A percentile compares a stretch with the other conserved stretches of the same genome.
Evolutionary conservation across 257 asterid genomes (phyloP).

Genomic region (Penstemon barbatus): DNA sequence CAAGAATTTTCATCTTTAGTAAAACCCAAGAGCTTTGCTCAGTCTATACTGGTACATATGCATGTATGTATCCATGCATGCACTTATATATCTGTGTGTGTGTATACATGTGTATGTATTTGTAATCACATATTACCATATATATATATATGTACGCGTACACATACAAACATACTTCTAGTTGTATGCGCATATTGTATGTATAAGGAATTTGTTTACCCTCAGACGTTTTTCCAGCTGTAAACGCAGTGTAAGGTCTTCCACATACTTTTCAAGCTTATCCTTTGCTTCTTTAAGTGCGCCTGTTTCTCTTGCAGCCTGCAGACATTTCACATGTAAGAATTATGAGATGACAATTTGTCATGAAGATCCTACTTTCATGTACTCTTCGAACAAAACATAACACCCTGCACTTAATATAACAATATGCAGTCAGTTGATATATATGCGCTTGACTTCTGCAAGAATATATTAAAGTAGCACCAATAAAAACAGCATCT

Average conservation of each 20-base stretch:
- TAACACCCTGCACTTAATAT: constrained; percentile 5
- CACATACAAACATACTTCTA: constrained; percentile 9
- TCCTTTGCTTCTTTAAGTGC: constrained; percentile 97
- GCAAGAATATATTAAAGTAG: background rate
- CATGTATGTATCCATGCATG: background rate
- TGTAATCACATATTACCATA: background rate
- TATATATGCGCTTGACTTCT: background rate
- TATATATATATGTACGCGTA: background rate
- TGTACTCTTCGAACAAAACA: constrained; percentile 9
- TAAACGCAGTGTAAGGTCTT: constrained; percentile 89
- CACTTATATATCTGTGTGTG: no score
- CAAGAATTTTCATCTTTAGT: constrained; percentile 26
- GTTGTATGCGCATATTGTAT: constrained; percentile 5
- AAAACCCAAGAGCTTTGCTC: constrained; percentile 3
- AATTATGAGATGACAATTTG: constrained; percentile 5
- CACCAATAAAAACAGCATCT: constrained; percentile 9
- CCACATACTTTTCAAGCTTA: constrained; percentile 97
- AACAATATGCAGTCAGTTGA: constrained; percentile 24
- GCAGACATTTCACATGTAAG: constrained; percentile 32
- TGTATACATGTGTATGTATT: background rate
- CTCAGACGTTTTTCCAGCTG: constrained; percentile 94
- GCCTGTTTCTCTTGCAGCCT: constrained; percentile 98
- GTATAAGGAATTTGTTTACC: constrained; percentile 50
- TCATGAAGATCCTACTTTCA: constrained; percentile 1
- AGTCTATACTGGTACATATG: background rate